Conservation (phyloP, 495 filamentous ascomycete genomes). For the Friedmanniomyces simplex region DNA sequence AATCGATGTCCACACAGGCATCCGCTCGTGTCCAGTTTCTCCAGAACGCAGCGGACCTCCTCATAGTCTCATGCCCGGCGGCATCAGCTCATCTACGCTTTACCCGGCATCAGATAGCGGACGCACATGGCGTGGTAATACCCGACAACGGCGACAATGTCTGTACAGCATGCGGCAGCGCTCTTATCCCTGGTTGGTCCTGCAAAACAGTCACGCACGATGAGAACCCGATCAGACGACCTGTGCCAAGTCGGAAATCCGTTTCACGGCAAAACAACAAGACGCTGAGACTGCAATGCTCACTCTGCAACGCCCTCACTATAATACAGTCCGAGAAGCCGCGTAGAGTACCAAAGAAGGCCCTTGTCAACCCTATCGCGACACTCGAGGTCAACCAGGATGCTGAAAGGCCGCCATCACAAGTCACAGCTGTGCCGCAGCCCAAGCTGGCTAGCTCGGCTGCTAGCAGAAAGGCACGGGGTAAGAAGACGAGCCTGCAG, state of each 20-base stretch:
- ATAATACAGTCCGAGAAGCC: not conserved
- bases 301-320: slow-evolving; percentile 1
- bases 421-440: slow-evolving; percentile 6
- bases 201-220: slow-evolving; percentile 16
- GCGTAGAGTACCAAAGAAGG: not conserved
- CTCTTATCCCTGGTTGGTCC: slow-evolving; percentile 36
- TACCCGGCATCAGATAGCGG: slow-evolving; percentile 33
- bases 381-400: not conserved
- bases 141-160: slow-evolving; percentile 34
- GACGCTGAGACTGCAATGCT: slow-evolving; percentile 3
- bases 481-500: slow-evolving; percentile 25
- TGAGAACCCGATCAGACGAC: no score
- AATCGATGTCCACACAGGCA: slow-evolving; percentile 32
- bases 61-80: slow-evolving; percentile 37
- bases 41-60: slow-evolving; percentile 33
- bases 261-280: not conserved
- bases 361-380: not conserved
- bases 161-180: slow-evolving; percentile 45
- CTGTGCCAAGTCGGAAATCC: not conserved
- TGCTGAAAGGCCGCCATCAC: not conserved
- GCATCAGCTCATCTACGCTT: slow-evolving; percentile 40
- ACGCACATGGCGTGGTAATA: slow-evolving; percentile 33
- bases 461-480: slow-evolving; percentile 2
- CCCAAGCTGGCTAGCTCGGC: not conserved
- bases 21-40: slow-evolving; percentile 24